Conservation (phyloP, 345 rosid genomes). For the Syzygium jambos region DNA sequence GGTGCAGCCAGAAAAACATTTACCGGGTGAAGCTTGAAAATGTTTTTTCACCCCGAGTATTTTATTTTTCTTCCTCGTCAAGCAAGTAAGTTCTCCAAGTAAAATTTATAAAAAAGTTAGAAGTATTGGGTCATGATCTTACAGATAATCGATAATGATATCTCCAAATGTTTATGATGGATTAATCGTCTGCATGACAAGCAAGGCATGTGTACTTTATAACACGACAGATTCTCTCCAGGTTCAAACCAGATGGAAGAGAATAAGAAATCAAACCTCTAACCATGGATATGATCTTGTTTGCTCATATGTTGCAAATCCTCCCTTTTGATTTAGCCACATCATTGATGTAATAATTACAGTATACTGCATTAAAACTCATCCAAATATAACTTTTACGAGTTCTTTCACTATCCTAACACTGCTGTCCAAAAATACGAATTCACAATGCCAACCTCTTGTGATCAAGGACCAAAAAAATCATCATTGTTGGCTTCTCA, state of each 20-base stretch:
- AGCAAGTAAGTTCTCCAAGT: not conserved
- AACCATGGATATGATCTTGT: conserved; percentile 65
- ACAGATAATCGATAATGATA: conserved; percentile 61
- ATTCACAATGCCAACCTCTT: not conserved
- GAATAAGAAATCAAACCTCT: conserved; percentile 25
- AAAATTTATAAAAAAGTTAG: not conserved
- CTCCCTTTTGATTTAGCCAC: conserved; percentile 48
- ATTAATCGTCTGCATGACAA: conserved; percentile 40
- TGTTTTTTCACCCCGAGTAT: not conserved
- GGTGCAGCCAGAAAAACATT: not conserved
- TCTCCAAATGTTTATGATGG: conserved; percentile 62
- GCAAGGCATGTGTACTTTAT: not conserved
- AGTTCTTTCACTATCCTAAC: not conserved
- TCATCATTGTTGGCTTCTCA: not conserved
- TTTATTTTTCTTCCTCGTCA: not conserved
- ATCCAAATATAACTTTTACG: not conserved
- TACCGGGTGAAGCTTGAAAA: not conserved
- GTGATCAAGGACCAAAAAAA: not conserved
- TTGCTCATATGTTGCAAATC: conserved; percentile 68
- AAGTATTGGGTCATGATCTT: conserved; percentile 8
- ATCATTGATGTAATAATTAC: not conserved
- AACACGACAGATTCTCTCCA: not conserved
- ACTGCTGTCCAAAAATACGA: not conserved
- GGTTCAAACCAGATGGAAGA: not conserved
- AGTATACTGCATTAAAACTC: not conserved